A percentile compares a stretch with the other conserved stretches of the same genome.
These are phyloP conservation scores for Dispira parvispora DNA, from an alignment of 192 early-diverging fungal species.

Conservation along the genomic window DNA sequence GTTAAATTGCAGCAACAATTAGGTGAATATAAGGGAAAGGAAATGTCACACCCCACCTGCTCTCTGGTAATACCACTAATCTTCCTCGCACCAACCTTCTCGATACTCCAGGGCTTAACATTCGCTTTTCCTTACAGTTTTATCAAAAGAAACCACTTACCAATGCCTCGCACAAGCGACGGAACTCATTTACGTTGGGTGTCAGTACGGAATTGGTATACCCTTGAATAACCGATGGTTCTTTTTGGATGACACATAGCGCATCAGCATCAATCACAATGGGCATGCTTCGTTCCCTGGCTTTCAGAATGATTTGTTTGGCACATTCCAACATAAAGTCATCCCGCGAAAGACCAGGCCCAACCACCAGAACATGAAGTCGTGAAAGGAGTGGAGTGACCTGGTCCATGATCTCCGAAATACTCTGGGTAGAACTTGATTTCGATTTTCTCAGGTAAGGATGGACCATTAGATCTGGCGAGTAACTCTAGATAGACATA, in stretches of 20 bases:
- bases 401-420: slow-evolving; percentile 26
- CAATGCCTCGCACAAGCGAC: slow-evolving; percentile 45
- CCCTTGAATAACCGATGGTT: slow-evolving; percentile 50
- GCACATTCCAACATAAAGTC: slow-evolving; percentile 44
- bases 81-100: too few species aligned
- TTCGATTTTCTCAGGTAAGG: slow-evolving; percentile 48
- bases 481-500: slow-evolving; percentile 25
- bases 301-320: slow-evolving; percentile 44
- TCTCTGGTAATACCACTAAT: too few species aligned
- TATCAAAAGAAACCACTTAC: slow-evolving; percentile 9
- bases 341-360: slow-evolving; percentile 82
- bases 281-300: slow-evolving; percentile 36
- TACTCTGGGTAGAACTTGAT: slow-evolving; percentile 12
- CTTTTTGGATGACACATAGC: slow-evolving; percentile 50
- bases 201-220: slow-evolving; percentile 66
- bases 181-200: slow-evolving; percentile 79
- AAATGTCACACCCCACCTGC: too few species aligned
- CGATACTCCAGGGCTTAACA: too few species aligned
- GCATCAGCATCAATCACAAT: slow-evolving; percentile 93
- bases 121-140: too few species aligned
- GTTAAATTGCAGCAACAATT: too few species aligned
- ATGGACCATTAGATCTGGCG: slow-evolving; percentile 84
- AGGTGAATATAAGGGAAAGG: too few species aligned
- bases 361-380: slow-evolving; percentile 73
- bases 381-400: slow-evolving; percentile 37